phyloP scores from a whole-genome alignment of 2,329 filamentous ascomycete genomes.

The Colletotrichum magnum region DNA sequence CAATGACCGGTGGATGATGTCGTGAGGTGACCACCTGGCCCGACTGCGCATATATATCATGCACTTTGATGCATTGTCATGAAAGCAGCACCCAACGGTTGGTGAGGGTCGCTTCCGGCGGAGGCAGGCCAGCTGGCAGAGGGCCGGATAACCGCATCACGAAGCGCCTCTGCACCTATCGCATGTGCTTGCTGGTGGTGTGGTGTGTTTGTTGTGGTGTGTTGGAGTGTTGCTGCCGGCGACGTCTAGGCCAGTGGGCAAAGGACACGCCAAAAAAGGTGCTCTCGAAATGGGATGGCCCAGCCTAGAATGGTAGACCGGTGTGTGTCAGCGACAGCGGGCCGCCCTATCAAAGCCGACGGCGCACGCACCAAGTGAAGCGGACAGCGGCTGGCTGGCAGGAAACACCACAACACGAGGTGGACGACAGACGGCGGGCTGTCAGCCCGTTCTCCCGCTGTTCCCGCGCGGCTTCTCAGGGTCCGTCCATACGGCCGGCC shows the following conservation, averaged over 20 bases:
- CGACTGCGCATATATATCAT: slow-evolving; percentile 37
- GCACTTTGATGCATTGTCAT: slow-evolving; percentile 35
- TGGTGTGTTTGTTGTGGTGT: slow-evolving; percentile 6
- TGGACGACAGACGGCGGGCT: slow-evolving; percentile 10
- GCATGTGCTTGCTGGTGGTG: slow-evolving; percentile 2
- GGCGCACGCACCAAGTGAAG: slow-evolving; percentile 25
- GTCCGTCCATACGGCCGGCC: not conserved
- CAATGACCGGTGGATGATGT: slow-evolving; percentile 23
- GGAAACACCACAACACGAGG: slow-evolving; percentile 13
- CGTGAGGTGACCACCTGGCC: slow-evolving; percentile 25
- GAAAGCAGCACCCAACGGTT: slow-evolving; percentile 33
- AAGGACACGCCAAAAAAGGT: slow-evolving; percentile 29
- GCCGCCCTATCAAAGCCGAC: slow-evolving; percentile 11
- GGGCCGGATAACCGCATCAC: slow-evolving; percentile 17
- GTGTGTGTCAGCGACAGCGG: slow-evolving; percentile 29
- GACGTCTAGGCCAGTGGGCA: slow-evolving; percentile 18
- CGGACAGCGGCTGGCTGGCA: slow-evolving; percentile 11
- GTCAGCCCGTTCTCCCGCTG: slow-evolving; percentile 26
- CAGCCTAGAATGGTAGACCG: slow-evolving; percentile 13
- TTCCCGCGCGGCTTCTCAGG: slow-evolving; percentile 13
- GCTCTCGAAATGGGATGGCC: slow-evolving; percentile 3
- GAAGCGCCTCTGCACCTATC: slow-evolving; percentile 21
- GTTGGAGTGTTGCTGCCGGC: slow-evolving; percentile 7
- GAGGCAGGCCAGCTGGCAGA: slow-evolving; percentile 17
- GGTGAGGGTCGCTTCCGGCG: slow-evolving; percentile 32